Percentiles rank a stretch among this genome's conserved stretches.
These are phyloP conservation scores for Yamadazyma sp. DNA, from an alignment of 805 yeast genomes.

Conservation along the genomic window DNA sequence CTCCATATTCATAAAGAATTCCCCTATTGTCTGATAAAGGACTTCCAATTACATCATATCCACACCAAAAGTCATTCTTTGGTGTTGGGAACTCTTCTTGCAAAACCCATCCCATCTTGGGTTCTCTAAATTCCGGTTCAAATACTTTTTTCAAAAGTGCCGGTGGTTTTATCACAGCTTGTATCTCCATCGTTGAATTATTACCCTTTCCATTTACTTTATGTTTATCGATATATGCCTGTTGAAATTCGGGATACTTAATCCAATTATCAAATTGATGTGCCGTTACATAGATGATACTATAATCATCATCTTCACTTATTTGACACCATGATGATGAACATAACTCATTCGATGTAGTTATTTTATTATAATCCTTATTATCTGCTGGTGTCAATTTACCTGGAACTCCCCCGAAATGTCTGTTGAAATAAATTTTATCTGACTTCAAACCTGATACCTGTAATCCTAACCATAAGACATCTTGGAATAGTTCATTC, in stretches of 20 bases:
- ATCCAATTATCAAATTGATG: conserved; percentile 34
- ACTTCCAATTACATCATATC: conserved; percentile 29
- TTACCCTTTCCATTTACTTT: conserved; percentile 8
- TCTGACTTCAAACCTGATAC: conserved; percentile 22
- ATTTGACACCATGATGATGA: conserved; percentile 38
- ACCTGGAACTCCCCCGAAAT: conserved; percentile 28
- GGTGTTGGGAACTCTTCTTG: conserved; percentile 15
- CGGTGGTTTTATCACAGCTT: conserved; percentile 24
- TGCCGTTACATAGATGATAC: conserved; percentile 28
- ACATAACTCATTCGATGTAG: conserved; percentile 29
- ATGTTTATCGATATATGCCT: conserved; percentile 16
- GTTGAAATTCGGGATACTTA: conserved; percentile 13
- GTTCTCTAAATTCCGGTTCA: conserved; percentile 21
- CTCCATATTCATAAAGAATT: conserved; percentile 14
- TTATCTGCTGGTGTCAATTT: conserved; percentile 27
- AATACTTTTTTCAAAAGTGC: conserved; percentile 14
- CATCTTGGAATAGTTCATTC: conserved; percentile 19
- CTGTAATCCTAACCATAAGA: conserved; percentile 34
- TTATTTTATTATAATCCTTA: conserved; percentile 15
- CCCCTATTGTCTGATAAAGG: conserved; percentile 19
- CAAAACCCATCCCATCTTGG: conserved; percentile 23
- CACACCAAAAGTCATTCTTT: conserved; percentile 29
- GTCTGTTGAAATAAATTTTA: conserved; percentile 21
- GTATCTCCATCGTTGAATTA: conserved; percentile 22
- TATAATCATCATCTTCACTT: conserved; percentile 20